A percentile compares a stretch with the other conserved stretches of the same genome.
These are phyloP conservation scores for Tetracentron sinense DNA, from an alignment of 164 flowering plant species.

Conservation along the genomic window DNA sequence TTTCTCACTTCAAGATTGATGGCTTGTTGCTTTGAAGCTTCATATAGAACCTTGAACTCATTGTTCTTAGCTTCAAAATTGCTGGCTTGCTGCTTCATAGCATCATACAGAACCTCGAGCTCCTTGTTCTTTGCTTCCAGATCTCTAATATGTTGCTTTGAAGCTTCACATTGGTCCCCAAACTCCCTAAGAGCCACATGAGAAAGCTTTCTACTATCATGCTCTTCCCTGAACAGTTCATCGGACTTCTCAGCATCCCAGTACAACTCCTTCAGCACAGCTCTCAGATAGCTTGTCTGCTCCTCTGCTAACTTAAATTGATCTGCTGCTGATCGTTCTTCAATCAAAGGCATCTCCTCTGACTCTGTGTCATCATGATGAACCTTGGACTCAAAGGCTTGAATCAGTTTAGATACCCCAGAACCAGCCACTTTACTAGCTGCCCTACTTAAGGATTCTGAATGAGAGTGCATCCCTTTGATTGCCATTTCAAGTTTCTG, in stretches of 20 bases:
- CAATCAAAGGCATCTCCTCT: conserved; percentile 30
- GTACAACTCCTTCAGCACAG: conserved; percentile 39
- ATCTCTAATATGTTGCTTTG: conserved; percentile 28
- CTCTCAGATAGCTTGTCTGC: conserved; percentile 37
- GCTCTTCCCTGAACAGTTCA: conserved; percentile 32
- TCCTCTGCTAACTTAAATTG: conserved; percentile 36
- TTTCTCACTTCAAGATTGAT: conserved; percentile 9
- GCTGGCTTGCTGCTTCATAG: conserved; percentile 34
- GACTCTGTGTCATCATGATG: conserved; percentile 48
- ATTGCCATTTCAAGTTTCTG: conserved; percentile 65
- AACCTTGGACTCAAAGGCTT: conserved; percentile 76
- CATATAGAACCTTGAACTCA: conserved; percentile 35
- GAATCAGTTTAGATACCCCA: conserved; percentile 72
- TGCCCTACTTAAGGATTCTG: conserved; percentile 34
- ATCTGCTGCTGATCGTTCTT: conserved; percentile 31
- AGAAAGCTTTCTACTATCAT: conserved; percentile 26
- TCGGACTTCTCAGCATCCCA: conserved; percentile 40
- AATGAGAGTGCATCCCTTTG: conserved; percentile 51
- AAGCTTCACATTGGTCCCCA: conserved; percentile 22
- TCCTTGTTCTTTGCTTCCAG: conserved; percentile 47
- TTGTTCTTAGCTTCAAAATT: conserved; percentile 25
- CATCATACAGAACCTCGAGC: conserved; percentile 50
- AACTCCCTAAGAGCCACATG: conserved; percentile 27
- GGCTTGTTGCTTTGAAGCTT: conserved; percentile 27
- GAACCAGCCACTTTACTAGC: conserved; percentile 39